Evolutionary conservation across 2,329 filamentous ascomycete species (phyloP).

Genomic region (Ascochyta clinopodiicola): DNA sequence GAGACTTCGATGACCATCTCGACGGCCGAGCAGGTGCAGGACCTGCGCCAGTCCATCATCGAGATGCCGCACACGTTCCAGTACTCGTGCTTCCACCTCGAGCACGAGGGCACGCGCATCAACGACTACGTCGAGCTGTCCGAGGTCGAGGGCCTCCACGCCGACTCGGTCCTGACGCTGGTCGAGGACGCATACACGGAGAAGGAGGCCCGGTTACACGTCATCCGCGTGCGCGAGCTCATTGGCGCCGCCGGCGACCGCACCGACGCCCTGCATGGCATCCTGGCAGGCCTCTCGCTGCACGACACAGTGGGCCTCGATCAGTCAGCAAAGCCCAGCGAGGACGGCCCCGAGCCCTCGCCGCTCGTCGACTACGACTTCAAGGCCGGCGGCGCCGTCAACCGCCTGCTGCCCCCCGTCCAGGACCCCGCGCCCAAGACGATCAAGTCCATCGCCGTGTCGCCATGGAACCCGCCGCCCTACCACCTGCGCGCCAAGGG

Average conservation of each 20-base stretch:
- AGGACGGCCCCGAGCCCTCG: conserved; percentile 44
- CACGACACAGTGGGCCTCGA: conserved; percentile 75
- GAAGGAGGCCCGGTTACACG: conserved; percentile 95
- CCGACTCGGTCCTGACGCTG: conserved; percentile 79
- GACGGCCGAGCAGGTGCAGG: conserved; percentile 93
- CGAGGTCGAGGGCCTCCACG: conserved; percentile 79
- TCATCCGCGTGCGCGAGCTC: conserved; percentile 88
- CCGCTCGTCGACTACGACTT: conserved; percentile 77
- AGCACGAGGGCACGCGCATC: conserved; percentile 85
- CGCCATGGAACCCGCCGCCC: conserved; percentile 95
- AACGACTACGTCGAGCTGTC: conserved; percentile 95
- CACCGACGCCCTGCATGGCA: conserved; percentile 84
- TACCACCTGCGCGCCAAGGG: conserved; percentile 89
- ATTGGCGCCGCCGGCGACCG: conserved; percentile 91
- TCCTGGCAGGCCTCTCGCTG: conserved; percentile 83
- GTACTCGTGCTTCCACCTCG: conserved; percentile 98
- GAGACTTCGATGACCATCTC: conserved; percentile 89
- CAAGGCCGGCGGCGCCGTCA: conserved; percentile 69
- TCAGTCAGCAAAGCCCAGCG: conserved; percentile 34
- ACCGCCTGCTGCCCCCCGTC: conserved; percentile 71
- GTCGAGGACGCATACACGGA: conserved; percentile 97
- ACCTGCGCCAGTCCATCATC: conserved; percentile 95
- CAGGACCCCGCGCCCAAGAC: conserved; percentile 81
- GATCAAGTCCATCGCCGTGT: conserved; percentile 85
- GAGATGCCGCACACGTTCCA: conserved; percentile 92